Evolutionary conservation across 169 alveolate species (phyloP).

Genomic region (Theileria annulata): DNA sequence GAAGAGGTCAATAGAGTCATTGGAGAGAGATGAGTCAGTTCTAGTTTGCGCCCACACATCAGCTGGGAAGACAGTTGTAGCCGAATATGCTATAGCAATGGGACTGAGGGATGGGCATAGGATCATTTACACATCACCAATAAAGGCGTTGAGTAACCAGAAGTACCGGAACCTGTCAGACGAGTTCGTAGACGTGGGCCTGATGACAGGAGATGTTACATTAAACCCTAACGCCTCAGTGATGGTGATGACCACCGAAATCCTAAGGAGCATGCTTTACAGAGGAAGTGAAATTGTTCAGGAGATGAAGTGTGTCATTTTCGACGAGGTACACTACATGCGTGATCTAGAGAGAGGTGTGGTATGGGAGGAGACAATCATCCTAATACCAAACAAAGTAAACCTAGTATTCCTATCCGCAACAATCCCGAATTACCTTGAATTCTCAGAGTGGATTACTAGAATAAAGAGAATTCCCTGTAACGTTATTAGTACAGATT

Average conservation of each 20-base stretch:
- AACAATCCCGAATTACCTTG: constrained; percentile 98
- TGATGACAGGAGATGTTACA: constrained; percentile 99
- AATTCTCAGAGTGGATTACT: constrained; percentile 99
- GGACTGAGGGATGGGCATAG: constrained; percentile 94
- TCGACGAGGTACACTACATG: constrained; percentile 99
- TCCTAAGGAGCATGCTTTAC: constrained; percentile 95
- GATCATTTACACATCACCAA: constrained; percentile 98
- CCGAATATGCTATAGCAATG: constrained; percentile 98
- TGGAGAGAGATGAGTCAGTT: constrained; percentile 94
- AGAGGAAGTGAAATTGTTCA: constrained; percentile 94
- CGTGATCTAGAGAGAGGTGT: constrained; percentile 99
- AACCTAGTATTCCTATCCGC: constrained; percentile 97
- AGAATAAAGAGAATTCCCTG: constrained; percentile 96
- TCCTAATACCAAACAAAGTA: constrained; percentile 90
- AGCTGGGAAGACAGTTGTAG: constrained; percentile 99
- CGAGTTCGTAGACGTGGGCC: constrained; percentile 97
- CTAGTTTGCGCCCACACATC: constrained; percentile 99
- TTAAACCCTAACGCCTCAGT: constrained; percentile 96
- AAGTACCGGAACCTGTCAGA: constrained; percentile 97
- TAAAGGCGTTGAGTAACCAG: constrained; percentile 98
- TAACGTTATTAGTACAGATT: constrained; percentile 96
- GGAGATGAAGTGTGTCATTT: constrained; percentile 90
- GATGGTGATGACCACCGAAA: constrained; percentile 99
- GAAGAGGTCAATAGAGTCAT: constrained; percentile 90
- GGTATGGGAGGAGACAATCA: constrained; percentile 99